Evolutionary conservation across 2,329 filamentous ascomycete species (phyloP).

Genomic region (Pseudogymnoascus sp.): DNA sequence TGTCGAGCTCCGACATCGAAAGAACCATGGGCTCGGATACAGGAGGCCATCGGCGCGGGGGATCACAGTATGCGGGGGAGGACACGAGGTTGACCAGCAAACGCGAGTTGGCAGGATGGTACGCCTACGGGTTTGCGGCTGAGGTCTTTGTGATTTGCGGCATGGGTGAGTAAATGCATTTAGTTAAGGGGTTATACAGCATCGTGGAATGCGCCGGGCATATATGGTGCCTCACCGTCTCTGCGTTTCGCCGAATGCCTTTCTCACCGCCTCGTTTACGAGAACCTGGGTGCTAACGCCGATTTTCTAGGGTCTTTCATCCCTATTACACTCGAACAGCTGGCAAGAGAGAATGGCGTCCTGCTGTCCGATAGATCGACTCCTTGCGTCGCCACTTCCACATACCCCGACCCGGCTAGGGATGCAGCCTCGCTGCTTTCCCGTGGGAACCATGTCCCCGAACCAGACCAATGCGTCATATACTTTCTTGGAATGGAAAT

Average conservation of each 20-base stretch:
- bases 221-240: not conserved
- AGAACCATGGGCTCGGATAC: slow-evolving; percentile 29
- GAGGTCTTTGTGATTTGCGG: slow-evolving; percentile 95
- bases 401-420: slow-evolving; percentile 21
- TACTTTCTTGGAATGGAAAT: slow-evolving; percentile 75
- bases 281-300: slow-evolving; percentile 16
- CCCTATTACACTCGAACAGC: slow-evolving; percentile 86
- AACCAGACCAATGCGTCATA: slow-evolving; percentile 63
- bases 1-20: slow-evolving; percentile 36
- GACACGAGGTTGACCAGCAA: slow-evolving; percentile 80
- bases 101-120: slow-evolving; percentile 89
- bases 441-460: not conserved
- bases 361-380: slow-evolving; percentile 68
- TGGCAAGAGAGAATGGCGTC: slow-evolving; percentile 86
- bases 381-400: slow-evolving; percentile 62
- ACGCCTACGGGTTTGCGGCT: slow-evolving; percentile 90
- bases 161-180: slow-evolving; percentile 50
- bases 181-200: not conserved
- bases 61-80: slow-evolving; percentile 63
- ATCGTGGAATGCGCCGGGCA: not conserved
- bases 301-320: slow-evolving; percentile 70
- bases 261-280: slow-evolving; percentile 20
- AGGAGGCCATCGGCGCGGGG: slow-evolving; percentile 28
- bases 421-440: slow-evolving; percentile 17
- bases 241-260: not conserved